Evolutionary conservation across 345 rosid genomes (phyloP).

Genomic region (Murraya paniculata): DNA sequence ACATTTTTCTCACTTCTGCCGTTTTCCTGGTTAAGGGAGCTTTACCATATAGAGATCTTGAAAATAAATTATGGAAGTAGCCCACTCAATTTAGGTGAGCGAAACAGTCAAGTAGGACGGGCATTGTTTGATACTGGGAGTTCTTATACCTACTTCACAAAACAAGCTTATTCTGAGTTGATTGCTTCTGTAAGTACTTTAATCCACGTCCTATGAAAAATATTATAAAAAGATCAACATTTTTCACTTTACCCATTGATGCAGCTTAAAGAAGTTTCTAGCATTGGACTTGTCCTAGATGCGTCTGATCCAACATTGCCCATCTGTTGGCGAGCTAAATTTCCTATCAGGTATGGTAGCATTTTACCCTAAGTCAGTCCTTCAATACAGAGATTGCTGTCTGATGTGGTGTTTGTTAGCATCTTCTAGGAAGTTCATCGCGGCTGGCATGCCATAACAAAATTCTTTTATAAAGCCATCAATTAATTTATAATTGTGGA

Average conservation of each 20-base stretch:
- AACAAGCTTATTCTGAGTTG: constrained; percentile 62
- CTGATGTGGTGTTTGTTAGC: not conserved
- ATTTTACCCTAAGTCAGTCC: not conserved
- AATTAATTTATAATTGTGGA: not conserved
- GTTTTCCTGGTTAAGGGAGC: constrained; percentile 39
- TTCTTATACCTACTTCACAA: constrained; percentile 85
- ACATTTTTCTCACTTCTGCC: constrained; percentile 1
- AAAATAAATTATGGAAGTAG: constrained; percentile 63
- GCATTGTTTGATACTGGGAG: constrained; percentile 84
- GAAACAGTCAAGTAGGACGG: constrained; percentile 34
- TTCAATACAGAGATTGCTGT: not conserved
- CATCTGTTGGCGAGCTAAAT: constrained; percentile 65
- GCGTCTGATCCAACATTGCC: constrained; percentile 69
- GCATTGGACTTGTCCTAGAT: constrained; percentile 46
- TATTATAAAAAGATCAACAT: not conserved
- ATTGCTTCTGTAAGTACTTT: constrained; percentile 60
- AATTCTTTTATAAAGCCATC: not conserved
- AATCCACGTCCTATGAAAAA: not conserved
- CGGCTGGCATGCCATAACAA: not conserved
- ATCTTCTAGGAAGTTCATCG: not conserved
- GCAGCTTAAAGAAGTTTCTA: constrained; percentile 59
- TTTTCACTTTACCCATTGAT: constrained; percentile 13
- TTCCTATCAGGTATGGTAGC: constrained; percentile 52
- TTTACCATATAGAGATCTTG: constrained; percentile 51
- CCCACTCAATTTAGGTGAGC: constrained; percentile 48